Base-by-base conservation (phyloP, 495 filamentous ascomycete genomes). In the Choiromyces venosus region DNA sequence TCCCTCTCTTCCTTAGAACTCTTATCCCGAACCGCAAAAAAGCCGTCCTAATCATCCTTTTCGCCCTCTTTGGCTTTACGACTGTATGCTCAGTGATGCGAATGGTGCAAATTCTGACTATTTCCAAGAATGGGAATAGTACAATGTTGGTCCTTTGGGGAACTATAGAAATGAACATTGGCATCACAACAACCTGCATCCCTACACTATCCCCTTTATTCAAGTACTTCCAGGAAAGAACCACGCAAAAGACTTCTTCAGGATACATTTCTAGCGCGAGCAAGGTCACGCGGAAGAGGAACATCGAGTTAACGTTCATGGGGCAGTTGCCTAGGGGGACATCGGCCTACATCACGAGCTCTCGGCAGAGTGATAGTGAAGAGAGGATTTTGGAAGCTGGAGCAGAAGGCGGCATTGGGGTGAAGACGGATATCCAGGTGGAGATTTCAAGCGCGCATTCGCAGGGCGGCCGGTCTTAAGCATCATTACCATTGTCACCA, bases 71-170 rank as follows among this genome's bases (percentile, higher is more conserved):
- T 10, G 84, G 88, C 14, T 87, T 89, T 75, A 88, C 87, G 1
- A 88, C 87, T 0, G 76, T 88, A 56, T 88, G 87, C 75, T 88
- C 87, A 1, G 81, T 88, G 42, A 73, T 89, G 71, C 84, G 87
- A 14, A 83, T 88, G 69, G 80, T 85, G 1, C 86, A 88, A 73
- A 88, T 89, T 73, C 80, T 84, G 73, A 80, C 82, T 0, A 86
- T 89, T 68, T 83, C 85, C 29, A 83, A 83, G 35, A 85, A 86
- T 37, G 87, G 86, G 33, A 87, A 88, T 75, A 86, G 86, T 7
- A 88, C 87, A 2, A 85, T 88, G 84, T 82, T 89, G 18, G 84
- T 89, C 8, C 77, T 88, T 1, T 88, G 86, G 86, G 87, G 87
- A 1, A 85, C 85, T 7, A 87, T 89, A 67, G 87, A 88, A 74